These are phyloP conservation scores for Crucibulum laeve DNA, from an alignment of 768 basidiomycete genomes.

Conservation along the genomic window DNA sequence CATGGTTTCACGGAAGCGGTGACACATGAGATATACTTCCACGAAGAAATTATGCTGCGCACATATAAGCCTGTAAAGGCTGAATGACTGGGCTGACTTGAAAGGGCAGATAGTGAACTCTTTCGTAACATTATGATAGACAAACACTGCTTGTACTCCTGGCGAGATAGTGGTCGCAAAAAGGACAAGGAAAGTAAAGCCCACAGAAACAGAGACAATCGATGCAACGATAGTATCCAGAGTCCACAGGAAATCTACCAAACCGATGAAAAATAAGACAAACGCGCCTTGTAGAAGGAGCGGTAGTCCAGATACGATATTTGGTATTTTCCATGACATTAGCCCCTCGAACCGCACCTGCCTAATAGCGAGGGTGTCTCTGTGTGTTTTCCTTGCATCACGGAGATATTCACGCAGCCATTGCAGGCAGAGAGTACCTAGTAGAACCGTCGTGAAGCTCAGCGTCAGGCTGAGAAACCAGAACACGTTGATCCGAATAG, in stretches of 20 bases:
- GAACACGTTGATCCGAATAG: constrained; percentile 10
- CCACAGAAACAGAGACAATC: constrained; percentile 1
- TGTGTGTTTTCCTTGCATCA: neutral
- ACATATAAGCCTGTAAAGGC: too few relatives aligned
- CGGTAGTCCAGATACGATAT: constrained; percentile 6
- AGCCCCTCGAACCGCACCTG: constrained; percentile 11
- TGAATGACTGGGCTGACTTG: too few relatives aligned
- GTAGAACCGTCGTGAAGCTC: constrained; percentile 10
- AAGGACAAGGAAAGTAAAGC: constrained; percentile 8
- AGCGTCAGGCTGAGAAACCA: constrained; percentile 14
- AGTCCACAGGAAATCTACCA: constrained; percentile 11
- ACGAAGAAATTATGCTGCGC: too few relatives aligned
- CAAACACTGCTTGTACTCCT: too few relatives aligned
- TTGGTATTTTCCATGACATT: constrained; percentile 9
- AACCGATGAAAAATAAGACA: constrained; percentile 12
- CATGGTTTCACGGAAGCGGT: too few relatives aligned
- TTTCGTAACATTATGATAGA: too few relatives aligned
- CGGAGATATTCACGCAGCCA: constrained; percentile 14
- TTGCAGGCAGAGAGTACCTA: constrained; percentile 15
- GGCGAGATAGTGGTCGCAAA: too few relatives aligned
- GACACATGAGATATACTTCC: too few relatives aligned
- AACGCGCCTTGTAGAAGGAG: constrained; percentile 10
- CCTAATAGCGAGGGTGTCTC: constrained; percentile 6
- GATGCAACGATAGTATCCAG: constrained; percentile 5
- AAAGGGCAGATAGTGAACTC: too few relatives aligned